Conservation (phyloP, 1,284 basidiomycete species). For the Cryptococcus depauperatus region DNA sequence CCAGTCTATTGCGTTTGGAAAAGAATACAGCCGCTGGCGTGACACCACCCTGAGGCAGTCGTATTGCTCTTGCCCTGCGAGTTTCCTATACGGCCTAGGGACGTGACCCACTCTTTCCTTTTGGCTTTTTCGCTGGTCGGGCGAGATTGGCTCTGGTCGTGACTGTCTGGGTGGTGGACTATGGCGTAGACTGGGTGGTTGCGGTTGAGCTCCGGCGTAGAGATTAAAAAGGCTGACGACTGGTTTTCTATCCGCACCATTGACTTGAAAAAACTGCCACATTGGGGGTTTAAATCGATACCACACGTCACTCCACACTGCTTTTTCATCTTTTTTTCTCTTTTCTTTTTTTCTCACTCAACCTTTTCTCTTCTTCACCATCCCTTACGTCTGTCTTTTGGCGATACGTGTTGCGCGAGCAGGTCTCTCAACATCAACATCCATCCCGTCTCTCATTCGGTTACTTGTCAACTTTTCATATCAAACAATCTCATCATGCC, state of each 20-base stretch:
- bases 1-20: no score
- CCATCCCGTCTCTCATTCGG: slow-evolving; percentile 1
- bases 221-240: no score
- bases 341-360: slow-evolving; percentile 1
- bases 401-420: slow-evolving; percentile 15
- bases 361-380: slow-evolving; percentile 1
- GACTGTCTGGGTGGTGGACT: background rate
- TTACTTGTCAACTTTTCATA: background rate
- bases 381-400: background rate
- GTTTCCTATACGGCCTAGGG: no score
- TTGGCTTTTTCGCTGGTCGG: no score
- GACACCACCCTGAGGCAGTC: no score
- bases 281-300: background rate
- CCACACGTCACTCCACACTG: background rate
- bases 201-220: background rate
- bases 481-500: slow-evolving; percentile 22
- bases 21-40: no score
- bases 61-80: no score
- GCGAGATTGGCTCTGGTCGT: no score
- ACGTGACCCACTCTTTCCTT: no score
- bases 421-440: slow-evolving; percentile 19
- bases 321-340: background rate
- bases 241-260: no score
- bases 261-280: background rate
- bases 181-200: background rate